These are phyloP conservation scores for Biscutella auriculata DNA, from an alignment of 441 rosid species.

Conservation along the genomic window DNA sequence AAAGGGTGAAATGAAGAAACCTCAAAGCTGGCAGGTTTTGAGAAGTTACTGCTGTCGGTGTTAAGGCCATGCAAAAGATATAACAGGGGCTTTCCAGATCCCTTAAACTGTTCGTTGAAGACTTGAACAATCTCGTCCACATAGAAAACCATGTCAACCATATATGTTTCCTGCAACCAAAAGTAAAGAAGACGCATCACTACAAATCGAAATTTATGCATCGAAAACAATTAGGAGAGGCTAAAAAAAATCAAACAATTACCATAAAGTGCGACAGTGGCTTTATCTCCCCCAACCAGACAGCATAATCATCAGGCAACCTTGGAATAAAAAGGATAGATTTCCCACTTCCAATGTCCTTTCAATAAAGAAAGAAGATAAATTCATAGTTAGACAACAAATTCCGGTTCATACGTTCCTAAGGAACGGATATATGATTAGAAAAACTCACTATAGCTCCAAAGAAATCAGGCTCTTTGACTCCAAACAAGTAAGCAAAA, in stretches of 20 bases:
- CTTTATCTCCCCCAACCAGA: constrained; percentile 89
- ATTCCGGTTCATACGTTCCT: neutral
- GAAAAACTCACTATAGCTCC: constrained; percentile 77
- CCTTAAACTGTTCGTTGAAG: constrained; percentile 38
- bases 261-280: constrained; percentile 57
- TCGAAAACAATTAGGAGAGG: neutral
- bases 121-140: constrained; percentile 60
- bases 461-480: constrained; percentile 65
- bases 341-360: constrained; percentile 74
- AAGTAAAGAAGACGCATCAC: neutral
- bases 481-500: constrained; percentile 85
- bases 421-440: neutral
- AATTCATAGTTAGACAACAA: neutral
- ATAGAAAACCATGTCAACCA: constrained; percentile 49
- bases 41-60: constrained; percentile 68
- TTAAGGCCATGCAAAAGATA: constrained; percentile 81
- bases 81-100: constrained; percentile 46
- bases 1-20: constrained; percentile 25
- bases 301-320: constrained; percentile 74
- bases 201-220: neutral
- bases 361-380: constrained; percentile 1
- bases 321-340: constrained; percentile 77
- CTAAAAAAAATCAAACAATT: neutral
- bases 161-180: constrained; percentile 56
- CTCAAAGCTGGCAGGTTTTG: constrained; percentile 78